phyloP scores from a whole-genome alignment of 176 grass and related monocot species.

The Olyra latifolia region DNA sequence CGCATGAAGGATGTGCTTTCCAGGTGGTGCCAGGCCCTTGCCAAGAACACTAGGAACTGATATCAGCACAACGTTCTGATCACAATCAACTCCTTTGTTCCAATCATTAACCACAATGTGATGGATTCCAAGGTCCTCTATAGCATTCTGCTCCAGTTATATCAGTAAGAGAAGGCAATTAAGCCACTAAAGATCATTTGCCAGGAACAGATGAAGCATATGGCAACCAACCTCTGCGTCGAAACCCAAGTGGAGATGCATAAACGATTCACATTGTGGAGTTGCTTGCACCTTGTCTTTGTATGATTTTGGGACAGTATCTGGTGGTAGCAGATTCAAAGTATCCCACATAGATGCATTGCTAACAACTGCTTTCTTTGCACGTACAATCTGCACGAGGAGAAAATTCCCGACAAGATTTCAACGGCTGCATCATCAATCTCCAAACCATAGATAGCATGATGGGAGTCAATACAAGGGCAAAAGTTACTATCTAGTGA shows the following conservation, averaged over 20 bases:
- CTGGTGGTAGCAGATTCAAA: slow-evolving; percentile 66
- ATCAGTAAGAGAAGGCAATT: neutral
- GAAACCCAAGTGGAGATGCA: slow-evolving; percentile 95
- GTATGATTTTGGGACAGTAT: slow-evolving; percentile 70
- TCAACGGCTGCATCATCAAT: slow-evolving; percentile 28
- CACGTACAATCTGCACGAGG: slow-evolving; percentile 68
- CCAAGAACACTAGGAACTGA: slow-evolving; percentile 78
- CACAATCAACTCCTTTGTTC: slow-evolving; percentile 78
- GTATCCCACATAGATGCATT: slow-evolving; percentile 98
- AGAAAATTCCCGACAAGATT: slow-evolving; percentile 31
- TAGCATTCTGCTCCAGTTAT: slow-evolving; percentile 51
- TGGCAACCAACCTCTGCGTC: slow-evolving; percentile 55
- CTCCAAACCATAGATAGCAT: slow-evolving; percentile 26
- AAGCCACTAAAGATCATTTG: neutral
- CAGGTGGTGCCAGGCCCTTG: slow-evolving; percentile 68
- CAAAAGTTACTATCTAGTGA: slow-evolving; percentile 32
- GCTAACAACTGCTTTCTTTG: slow-evolving; percentile 91
- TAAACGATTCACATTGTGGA: slow-evolving; percentile 92
- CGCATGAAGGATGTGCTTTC: slow-evolving; percentile 90
- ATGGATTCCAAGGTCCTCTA: slow-evolving; percentile 90
- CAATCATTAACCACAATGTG: slow-evolving; percentile 91
- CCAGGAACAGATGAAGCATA: neutral
- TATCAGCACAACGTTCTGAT: slow-evolving; percentile 89
- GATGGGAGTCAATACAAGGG: slow-evolving; percentile 14
- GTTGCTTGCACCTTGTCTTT: slow-evolving; percentile 70